Base-by-base conservation (phyloP, 139 green algal species). In the Micromonas pusilla region DNA sequence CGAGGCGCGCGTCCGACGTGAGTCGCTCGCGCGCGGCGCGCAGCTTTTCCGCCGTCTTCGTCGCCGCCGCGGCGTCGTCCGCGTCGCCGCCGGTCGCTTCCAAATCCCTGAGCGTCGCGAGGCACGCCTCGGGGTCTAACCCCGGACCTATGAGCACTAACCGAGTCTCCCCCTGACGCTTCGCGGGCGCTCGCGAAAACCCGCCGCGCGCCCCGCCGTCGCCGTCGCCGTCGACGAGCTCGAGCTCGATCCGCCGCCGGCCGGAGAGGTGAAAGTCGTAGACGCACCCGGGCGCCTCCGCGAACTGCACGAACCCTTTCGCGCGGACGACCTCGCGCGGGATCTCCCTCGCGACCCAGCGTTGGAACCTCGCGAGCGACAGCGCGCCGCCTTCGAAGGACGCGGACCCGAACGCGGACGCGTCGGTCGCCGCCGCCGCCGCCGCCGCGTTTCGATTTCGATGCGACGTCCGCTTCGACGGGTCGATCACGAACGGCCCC, bases 241-340 rank as follows among this genome's bases (percentile, higher is more conserved):
- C 38, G 3, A 75, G 20, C 37, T 75, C 68, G 20, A 75, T 6
- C 20, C 68, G 68, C 5, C 37, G n/a, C 30, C 33, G 60, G 2
- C 68, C 68, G 2, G 68, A 75, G 1, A 75, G n/a, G 2, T 60
- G 38, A 63, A 75, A 60, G 33, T 75, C 68, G 37, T 62, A 75
- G 0, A 25, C 19, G 13, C 4, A 25, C 25, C 66, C 66, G 37
- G 1, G n/a, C 23, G 32, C 68, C 2, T 60, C 37, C 25, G 37
- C 68, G 37, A 75, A 63, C 23, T 13, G 26, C 1, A 75, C 37
- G 34, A 75, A 30, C 21, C 68, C 68, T 26, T 75, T 75, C 1
- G 68, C 31, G 37, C 68, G 37, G 1, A 32, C 37, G 3, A 39
- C 33, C 13, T 20, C 32, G 32, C 23, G 32, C 13, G 65, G 65